A percentile compares a stretch with the other conserved stretches of the same genome.
Conservation (phyloP, 192 early-diverging fungal genomes). For the Umbelopsis vinacea region DNA sequence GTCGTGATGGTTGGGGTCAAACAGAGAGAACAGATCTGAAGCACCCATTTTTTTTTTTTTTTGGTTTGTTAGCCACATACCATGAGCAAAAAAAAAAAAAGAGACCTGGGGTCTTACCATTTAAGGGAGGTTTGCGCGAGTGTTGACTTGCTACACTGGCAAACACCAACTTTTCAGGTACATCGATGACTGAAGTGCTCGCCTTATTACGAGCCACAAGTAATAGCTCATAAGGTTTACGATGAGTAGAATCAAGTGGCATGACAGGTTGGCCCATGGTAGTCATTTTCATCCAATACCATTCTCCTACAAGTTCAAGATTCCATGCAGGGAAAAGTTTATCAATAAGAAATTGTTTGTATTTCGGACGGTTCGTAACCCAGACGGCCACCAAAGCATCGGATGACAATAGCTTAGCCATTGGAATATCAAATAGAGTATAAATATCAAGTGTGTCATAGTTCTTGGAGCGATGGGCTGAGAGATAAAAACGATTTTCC, state of each 20-base stretch:
- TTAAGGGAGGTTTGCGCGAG: constrained; percentile 68
- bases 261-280: constrained; percentile 47
- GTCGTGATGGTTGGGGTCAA: constrained; percentile 18
- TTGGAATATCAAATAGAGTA: constrained; percentile 66
- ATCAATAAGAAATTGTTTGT: constrained; percentile 57
- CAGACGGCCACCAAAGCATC: constrained; percentile 63
- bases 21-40: constrained; percentile 38
- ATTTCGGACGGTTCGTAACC: constrained; percentile 74
- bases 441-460: constrained; percentile 68
- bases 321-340: constrained; percentile 73
- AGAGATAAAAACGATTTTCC: background rate
- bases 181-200: background rate
- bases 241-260: constrained; percentile 47
- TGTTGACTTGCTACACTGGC: constrained; percentile 63
- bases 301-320: constrained; percentile 54
- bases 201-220: constrained; percentile 49
- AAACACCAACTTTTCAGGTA: constrained; percentile 42
- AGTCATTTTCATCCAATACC: constrained; percentile 72
- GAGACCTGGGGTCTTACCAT: constrained; percentile 34
- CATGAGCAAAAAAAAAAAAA: background rate
- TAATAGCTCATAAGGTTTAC: constrained; percentile 71
- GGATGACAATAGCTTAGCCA: constrained; percentile 44
- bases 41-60: constrained; percentile 12
- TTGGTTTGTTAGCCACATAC: constrained; percentile 3
- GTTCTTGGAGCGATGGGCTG: constrained; percentile 50